phyloP scores from a whole-genome alignment of 2,329 filamentous ascomycete genomes.

The Diaporthe australafricana region DNA sequence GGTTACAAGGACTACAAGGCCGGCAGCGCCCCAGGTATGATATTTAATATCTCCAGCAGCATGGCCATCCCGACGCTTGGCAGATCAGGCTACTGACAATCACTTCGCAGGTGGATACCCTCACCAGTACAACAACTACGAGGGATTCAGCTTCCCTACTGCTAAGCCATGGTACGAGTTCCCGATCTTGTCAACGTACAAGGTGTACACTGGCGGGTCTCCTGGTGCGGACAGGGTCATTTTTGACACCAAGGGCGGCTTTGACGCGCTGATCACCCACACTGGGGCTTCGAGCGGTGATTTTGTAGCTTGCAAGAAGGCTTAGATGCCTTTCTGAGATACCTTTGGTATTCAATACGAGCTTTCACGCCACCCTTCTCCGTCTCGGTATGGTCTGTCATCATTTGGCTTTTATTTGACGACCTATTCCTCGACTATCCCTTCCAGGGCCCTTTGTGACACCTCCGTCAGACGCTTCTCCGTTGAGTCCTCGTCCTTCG shows the following conservation, averaged over 20 bases:
- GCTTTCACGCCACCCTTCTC: not conserved
- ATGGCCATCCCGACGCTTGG: not conserved
- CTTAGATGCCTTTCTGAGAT: conserved; percentile 7
- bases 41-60: not conserved
- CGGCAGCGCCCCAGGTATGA: conserved; percentile 43
- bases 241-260: conserved; percentile 65
- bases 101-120: conserved; percentile 49
- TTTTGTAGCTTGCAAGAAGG: conserved; percentile 67
- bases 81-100: conserved; percentile 16
- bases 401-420: not conserved
- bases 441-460: not conserved
- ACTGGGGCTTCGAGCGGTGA: conserved; percentile 71
- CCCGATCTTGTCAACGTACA: conserved; percentile 51
- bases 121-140: conserved; percentile 57
- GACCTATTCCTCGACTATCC: too few species aligned
- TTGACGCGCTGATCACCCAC: conserved; percentile 73
- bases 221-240: conserved; percentile 73
- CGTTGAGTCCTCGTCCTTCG: too few species aligned
- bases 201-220: conserved; percentile 59
- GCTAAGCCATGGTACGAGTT: conserved; percentile 56
- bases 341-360: not conserved
- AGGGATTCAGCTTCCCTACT: conserved; percentile 56
- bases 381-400: not conserved
- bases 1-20: conserved; percentile 47
- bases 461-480: not conserved